Base-by-base conservation (phyloP, 768 basidiomycete genomes). In the Cystobasidium onofrii region DNA sequence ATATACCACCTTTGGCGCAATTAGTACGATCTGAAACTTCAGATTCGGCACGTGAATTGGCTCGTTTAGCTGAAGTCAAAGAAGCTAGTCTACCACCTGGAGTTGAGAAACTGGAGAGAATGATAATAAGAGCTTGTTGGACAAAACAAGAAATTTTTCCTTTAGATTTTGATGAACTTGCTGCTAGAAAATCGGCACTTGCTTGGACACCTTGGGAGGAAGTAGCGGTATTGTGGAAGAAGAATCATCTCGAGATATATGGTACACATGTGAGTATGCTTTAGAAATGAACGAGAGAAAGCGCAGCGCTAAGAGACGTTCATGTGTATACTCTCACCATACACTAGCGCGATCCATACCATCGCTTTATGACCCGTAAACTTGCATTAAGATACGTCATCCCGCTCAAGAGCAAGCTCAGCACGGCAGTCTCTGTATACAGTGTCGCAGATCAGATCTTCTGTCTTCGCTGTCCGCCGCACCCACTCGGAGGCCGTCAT, bases 191-290 rank as follows among this genome's bases (percentile, higher is more conserved):
- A 23, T 73, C 57, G 20, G 18, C 71, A 6, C 41, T 73, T 43
- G 39, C 33, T 13, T 73, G 34, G 29, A 44, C 33, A 29, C 20
- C 25, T 3, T 73, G 71, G 71, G 71, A 73, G 39, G 71, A 73
- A 46, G 25, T 63, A 9, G 57, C 55, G 12, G 60, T 73, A 34
- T 15, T 63, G 1, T 73, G 71, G 57, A 61, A 60, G 60, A 27
- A 29, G 39, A 20, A 55, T 55, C n/a, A 43, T 17, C 29, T 73
- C 3, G 71, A 73, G 27, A 25, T 73, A 33, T 73, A 50, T 17
- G 71, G 66, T n/a, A 44, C 66, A 13, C 46, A 73, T 39, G 71
- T 63, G 29, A 34, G 57, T n/a, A n/a, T n/a, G n/a, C n/a, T n/a
- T n/a, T n/a, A n/a, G n/a, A n/a, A n/a, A n/a, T n/a, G n/a, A n/a